Percentiles rank a stretch among this genome's conserved stretches.
phyloP scores from a whole-genome alignment of 495 filamentous ascomycete genomes.

The Talaromyces stipitatus region DNA sequence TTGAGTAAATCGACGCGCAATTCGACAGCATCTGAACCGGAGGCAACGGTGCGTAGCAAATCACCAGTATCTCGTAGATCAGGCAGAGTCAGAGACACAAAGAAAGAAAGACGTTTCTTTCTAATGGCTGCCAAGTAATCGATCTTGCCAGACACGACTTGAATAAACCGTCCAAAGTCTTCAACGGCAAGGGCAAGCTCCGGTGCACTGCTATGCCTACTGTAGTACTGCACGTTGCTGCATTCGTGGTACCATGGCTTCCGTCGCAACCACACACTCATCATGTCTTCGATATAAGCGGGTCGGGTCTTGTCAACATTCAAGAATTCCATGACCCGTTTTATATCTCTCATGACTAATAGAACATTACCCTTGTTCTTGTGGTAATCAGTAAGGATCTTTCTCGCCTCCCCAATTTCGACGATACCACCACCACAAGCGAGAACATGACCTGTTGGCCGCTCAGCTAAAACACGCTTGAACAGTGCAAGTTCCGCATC shows the following conservation, averaged over 20 bases:
- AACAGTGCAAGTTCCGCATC: slow-evolving; percentile 72
- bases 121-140: slow-evolving; percentile 57
- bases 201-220: slow-evolving; percentile 49
- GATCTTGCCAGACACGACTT: slow-evolving; percentile 60
- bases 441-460: slow-evolving; percentile 70
- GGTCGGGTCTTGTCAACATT: slow-evolving; percentile 85
- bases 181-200: slow-evolving; percentile 54
- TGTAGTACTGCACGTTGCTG: slow-evolving; percentile 93
- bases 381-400: slow-evolving; percentile 66
- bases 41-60: slow-evolving; percentile 60
- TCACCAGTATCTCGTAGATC: slow-evolving; percentile 55
- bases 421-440: slow-evolving; percentile 93
- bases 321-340: slow-evolving; percentile 83
- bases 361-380: slow-evolving; percentile 81
- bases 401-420: slow-evolving; percentile 75
- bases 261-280: slow-evolving; percentile 82
- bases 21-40: slow-evolving; percentile 91
- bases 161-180: slow-evolving; percentile 75
- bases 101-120: slow-evolving; percentile 76
- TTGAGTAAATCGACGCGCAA: slow-evolving; percentile 85
- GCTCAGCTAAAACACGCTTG: slow-evolving; percentile 61
- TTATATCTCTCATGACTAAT: slow-evolving; percentile 79
- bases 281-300: slow-evolving; percentile 90
- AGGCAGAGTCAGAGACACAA: slow-evolving; percentile 83
- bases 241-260: slow-evolving; percentile 90